Base-by-base conservation (phyloP, 148 eudicot genomes). In the Nepenthes gracilis region DNA sequence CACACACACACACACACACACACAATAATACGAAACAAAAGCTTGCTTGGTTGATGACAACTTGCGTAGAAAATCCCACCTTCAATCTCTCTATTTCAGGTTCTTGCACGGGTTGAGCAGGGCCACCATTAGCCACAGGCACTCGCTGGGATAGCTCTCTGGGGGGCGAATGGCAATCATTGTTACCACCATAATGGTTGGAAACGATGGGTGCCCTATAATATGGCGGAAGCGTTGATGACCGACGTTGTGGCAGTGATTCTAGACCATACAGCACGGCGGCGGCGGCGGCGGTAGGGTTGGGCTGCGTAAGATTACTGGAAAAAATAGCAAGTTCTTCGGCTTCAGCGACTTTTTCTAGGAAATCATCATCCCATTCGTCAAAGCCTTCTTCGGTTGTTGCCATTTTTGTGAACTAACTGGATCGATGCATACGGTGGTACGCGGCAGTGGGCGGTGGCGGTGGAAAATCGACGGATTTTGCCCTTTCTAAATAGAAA, bases 141-240 rank as follows among this genome's bases (percentile, higher is more conserved):
- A 62, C 59, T 70, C 88, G 74, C 82, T 90, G 97, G n/a, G 97
- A 84, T 48, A 90, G 73, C 53, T 73, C 80, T 34, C 87, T 80
- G 43, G 97, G 97, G 12, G 97, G 97, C 47, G 97, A 90, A 47
- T 86, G 71, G 72, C 80, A 13, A 54, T 23, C 23, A 23, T 23
- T 23, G 23, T 23, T 23, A 23, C 23, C 23, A 23, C 23, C 23
- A 23, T 23, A 23, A 23, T 23, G 23, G 23, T 23, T 23, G 47
- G 57, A 63, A 10, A 7, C 4, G 36, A 14, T 33, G 67, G 35
- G 37, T 2, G 34, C 33, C 5, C 23, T 3, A 55, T 11, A 52
- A 40, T 37, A 43, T 23, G 67, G 34, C 37, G 47, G 47, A 15
- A 52, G 71, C 58, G 58, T 15, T 32, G 70, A 51, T 12, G 52